A percentile compares a stretch with the other conserved stretches of the same genome.
These are phyloP conservation scores for Marasmius sp. DNA, from an alignment of 1,284 basidiomycete genomes.

Conservation along the genomic window DNA sequence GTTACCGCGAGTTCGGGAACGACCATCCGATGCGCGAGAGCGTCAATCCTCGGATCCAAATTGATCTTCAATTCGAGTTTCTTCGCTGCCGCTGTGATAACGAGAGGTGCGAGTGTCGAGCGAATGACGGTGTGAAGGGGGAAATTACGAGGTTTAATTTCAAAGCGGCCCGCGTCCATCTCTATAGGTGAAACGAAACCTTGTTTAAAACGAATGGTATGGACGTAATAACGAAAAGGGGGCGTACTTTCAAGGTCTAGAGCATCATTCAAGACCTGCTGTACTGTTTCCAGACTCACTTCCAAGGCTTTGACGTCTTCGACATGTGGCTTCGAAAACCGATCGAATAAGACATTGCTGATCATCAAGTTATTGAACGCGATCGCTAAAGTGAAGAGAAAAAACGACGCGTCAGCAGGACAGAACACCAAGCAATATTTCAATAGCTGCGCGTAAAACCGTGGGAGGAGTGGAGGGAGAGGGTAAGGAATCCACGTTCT, in stretches of 20 bases:
- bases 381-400: conserved; percentile 11
- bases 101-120: conserved; percentile 41
- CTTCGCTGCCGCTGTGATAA: conserved; percentile 42
- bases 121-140: conserved; percentile 50
- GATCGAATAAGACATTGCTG: conserved; percentile 16
- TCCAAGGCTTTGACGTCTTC: conserved; percentile 43
- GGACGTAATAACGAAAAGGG: not conserved
- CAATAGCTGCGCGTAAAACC: not conserved
- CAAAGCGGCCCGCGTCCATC: conserved; percentile 39
- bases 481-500: not conserved
- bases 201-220: not conserved
- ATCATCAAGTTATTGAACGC: conserved; percentile 22
- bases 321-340: conserved; percentile 6
- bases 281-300: conserved; percentile 49
- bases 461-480: not conserved
- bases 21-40: conserved; percentile 19
- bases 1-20: too few species aligned
- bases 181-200: conserved; percentile 10
- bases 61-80: conserved; percentile 41
- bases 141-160: conserved; percentile 41
- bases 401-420: too few species aligned
- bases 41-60: conserved; percentile 47
- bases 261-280: conserved; percentile 52
- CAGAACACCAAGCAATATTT: too few species aligned
- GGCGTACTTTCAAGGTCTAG: conserved; percentile 35